Evolutionary conservation across 768 basidiomycete genomes (phyloP).

Genomic region (Daedaleopsis nitida): DNA sequence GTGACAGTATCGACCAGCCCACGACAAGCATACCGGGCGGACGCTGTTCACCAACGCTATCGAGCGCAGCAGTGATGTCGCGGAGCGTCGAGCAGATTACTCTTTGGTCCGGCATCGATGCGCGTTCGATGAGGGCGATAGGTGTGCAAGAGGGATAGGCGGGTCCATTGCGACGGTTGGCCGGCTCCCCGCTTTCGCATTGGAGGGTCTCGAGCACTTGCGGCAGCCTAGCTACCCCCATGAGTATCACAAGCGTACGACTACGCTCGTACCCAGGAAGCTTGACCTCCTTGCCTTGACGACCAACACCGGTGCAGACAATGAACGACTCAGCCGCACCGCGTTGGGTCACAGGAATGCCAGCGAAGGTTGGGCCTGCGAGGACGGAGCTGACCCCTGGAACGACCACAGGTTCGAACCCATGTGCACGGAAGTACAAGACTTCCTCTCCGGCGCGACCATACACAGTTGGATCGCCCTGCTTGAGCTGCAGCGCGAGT

Average conservation of each 20-base stretch:
- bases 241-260: constrained; percentile 82
- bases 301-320: constrained; percentile 93
- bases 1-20: constrained; percentile 85
- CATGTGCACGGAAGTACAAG: constrained; percentile 84
- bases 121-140: constrained; percentile 92
- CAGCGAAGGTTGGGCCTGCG: constrained; percentile 86
- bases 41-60: constrained; percentile 78
- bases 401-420: constrained; percentile 81
- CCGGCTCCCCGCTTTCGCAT: constrained; percentile 10
- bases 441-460: constrained; percentile 95
- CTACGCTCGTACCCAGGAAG: constrained; percentile 87
- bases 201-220: constrained; percentile 69
- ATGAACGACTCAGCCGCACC: constrained; percentile 89
- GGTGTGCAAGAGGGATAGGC: constrained; percentile 78
- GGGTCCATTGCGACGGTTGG: constrained; percentile 42
- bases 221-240: constrained; percentile 89
- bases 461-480: constrained; percentile 96
- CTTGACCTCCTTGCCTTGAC: constrained; percentile 76
- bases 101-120: constrained; percentile 92
- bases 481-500: constrained; percentile 68
- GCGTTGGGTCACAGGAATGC: constrained; percentile 93
- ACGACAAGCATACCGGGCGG: constrained; percentile 97
- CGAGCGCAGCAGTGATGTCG: constrained; percentile 70
- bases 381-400: constrained; percentile 91
- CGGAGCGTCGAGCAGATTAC: constrained; percentile 76